Conservation (phyloP, 331 rosid species). For the Quercus tomentella region DNA sequence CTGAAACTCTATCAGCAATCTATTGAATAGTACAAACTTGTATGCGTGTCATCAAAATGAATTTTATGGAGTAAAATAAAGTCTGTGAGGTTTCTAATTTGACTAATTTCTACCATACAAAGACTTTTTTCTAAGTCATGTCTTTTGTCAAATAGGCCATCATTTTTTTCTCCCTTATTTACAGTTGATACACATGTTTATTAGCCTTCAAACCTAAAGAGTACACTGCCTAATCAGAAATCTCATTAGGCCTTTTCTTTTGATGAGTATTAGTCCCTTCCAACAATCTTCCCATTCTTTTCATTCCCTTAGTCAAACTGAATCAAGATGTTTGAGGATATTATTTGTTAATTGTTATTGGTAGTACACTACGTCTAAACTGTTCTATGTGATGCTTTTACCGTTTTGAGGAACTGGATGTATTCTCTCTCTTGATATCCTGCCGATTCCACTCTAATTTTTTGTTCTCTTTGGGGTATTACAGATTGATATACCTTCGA, state of each 20-base stretch:
- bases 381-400: not conserved
- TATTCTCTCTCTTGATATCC: constrained; percentile 1
- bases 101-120: not conserved
- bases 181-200: not conserved
- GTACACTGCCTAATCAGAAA: not conserved
- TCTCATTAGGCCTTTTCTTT: not conserved
- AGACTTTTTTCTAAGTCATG: not conserved
- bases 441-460: not conserved
- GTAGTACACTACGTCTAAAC: not conserved
- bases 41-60: not conserved
- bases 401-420: not conserved
- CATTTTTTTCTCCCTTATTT: not conserved
- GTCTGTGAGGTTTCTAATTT: not conserved
- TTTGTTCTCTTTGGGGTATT: constrained; percentile 13
- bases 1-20: not conserved
- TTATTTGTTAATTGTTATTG: not conserved
- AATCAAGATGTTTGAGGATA: not conserved
- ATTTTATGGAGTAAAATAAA: not conserved
- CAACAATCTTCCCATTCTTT: constrained; percentile 2
- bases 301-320: not conserved
- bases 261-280: not conserved
- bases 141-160: no score
- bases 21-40: not conserved
- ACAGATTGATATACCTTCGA: constrained; percentile 85
- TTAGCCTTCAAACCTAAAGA: no score